Base-by-base conservation (phyloP, 495 filamentous ascomycete species). In the Penicillium herquei region DNA sequence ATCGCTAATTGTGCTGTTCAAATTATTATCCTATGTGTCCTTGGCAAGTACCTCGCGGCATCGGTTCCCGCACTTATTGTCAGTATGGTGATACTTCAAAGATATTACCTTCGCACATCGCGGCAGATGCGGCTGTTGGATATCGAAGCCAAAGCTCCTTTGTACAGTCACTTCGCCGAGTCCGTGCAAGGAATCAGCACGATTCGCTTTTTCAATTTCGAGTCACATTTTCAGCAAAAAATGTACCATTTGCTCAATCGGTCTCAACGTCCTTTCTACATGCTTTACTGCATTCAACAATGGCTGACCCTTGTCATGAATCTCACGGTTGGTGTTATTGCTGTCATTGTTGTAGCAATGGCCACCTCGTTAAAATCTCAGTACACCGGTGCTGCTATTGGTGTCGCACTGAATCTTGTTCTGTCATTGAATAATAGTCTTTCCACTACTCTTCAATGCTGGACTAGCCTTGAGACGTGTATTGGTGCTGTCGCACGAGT, bases 91-190 rank as follows among this genome's bases (percentile, higher is more conserved):
- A 6, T 77, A 1, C 52, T 85, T 3, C 82, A 86, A 52, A 70
- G 65, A 8, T 73, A 77, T 62, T 87, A 87, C 51, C 72, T 86
- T 1, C 74, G 79, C 12, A 75, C 94, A 7, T 93, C 68, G 0
- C 75, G 79, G 1, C 83, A 85, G 56, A 51, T 87, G 1, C 75
- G 83, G 35, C 59, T 84, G 1, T 62, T 88, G 0, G 83, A 85
- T 49, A 74, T 83, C 10, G 79, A 84, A 53, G 68, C 75, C 12
- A 80, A 78, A 52, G 62, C 71, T 6, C 87, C 87, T 0, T 79
- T 92, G 0, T 90, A 86, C 61, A 84, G 89, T 53, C 82, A 84
- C 46, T 90, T 94, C 56, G 78, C 79, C 1, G 83, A 86, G 9
- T 26, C 21, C 21, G 21, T 26, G 21, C 21, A 26, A 26, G 21